A percentile compares a stretch with the other conserved stretches of the same genome.
Conservation (phyloP, 2,329 filamentous ascomycete genomes). For the Huntiella decipiens region DNA sequence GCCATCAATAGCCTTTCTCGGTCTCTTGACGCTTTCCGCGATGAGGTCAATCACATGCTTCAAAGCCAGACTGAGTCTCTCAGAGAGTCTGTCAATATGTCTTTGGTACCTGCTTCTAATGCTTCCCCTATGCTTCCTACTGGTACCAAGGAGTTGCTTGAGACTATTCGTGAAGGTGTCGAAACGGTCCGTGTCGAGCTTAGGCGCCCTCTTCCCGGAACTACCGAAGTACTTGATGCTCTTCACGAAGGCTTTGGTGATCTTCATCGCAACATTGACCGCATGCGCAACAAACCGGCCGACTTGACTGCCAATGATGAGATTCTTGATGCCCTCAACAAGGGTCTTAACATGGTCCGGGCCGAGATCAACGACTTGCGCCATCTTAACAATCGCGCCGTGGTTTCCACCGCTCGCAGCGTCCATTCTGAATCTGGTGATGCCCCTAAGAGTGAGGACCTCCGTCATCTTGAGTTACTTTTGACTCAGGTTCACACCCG, state of each 20-base stretch:
- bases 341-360: slow-evolving; percentile 57
- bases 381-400: slow-evolving; percentile 32
- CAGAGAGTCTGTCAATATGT: slow-evolving; percentile 55
- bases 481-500: slow-evolving; percentile 5
- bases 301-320: slow-evolving; percentile 77
- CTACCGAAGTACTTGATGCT: slow-evolving; percentile 74
- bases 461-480: slow-evolving; percentile 8
- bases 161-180: slow-evolving; percentile 52
- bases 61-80: slow-evolving; percentile 69
- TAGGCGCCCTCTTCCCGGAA: slow-evolving; percentile 46
- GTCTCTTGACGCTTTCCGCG: slow-evolving; percentile 46
- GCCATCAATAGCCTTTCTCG: slow-evolving; percentile 29
- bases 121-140: slow-evolving; percentile 1
- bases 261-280: slow-evolving; percentile 59
- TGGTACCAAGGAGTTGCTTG: slow-evolving; percentile 43
- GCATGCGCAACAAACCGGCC: slow-evolving; percentile 55
- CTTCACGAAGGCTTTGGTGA: slow-evolving; percentile 73
- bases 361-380: slow-evolving; percentile 63
- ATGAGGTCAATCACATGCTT: slow-evolving; percentile 51
- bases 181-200: slow-evolving; percentile 60
- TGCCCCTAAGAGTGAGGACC: slow-evolving; percentile 1
- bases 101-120: slow-evolving; percentile 41
- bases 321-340: slow-evolving; percentile 70
- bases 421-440: slow-evolving; percentile 18
- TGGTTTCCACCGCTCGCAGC: slow-evolving; percentile 34